These are phyloP conservation scores for Lodderomyces elongisporus DNA, from an alignment of 1,139 yeast species.

Conservation along the genomic window DNA sequence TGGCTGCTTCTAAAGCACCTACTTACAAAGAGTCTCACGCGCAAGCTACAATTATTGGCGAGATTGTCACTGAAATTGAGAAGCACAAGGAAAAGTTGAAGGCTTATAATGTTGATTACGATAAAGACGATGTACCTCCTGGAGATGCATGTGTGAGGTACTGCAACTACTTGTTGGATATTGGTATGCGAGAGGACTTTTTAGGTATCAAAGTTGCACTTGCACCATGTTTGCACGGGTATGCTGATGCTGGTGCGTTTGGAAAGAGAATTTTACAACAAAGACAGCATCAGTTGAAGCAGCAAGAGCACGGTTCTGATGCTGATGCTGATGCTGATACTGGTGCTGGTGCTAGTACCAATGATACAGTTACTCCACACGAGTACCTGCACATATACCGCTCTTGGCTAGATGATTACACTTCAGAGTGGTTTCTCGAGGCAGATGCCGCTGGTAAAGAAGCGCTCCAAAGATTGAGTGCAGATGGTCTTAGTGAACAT, in stretches of 20 bases:
- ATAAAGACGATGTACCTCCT: slow-evolving; percentile 43
- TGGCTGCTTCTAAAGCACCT: slow-evolving; percentile 63
- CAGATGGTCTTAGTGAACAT: slow-evolving; percentile 26
- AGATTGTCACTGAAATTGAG: slow-evolving; percentile 52
- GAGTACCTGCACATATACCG: slow-evolving; percentile 25
- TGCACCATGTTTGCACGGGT: slow-evolving; percentile 77
- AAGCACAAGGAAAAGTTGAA: slow-evolving; percentile 51
- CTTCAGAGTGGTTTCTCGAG: slow-evolving; percentile 48
- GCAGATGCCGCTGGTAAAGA: slow-evolving; percentile 49
- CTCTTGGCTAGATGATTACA: slow-evolving; percentile 60
- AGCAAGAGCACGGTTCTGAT: not conserved
- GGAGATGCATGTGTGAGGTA: slow-evolving; percentile 56
- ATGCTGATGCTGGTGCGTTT: slow-evolving; percentile 46
- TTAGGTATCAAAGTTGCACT: slow-evolving; percentile 62
- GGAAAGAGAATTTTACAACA: slow-evolving; percentile 20
- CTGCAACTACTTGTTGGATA: slow-evolving; percentile 51
- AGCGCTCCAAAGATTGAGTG: slow-evolving; percentile 42
- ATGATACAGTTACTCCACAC: no score
- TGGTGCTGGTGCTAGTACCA: no score
- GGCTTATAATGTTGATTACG: slow-evolving; percentile 42
- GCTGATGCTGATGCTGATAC: not conserved
- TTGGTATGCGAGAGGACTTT: slow-evolving; percentile 54
- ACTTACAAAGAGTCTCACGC: slow-evolving; percentile 46
- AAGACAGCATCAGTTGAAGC: slow-evolving; percentile 6
- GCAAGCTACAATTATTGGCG: slow-evolving; percentile 48